Conservation (phyloP, 176 grass and related monocot genomes). For the Carex pumila region DNA sequence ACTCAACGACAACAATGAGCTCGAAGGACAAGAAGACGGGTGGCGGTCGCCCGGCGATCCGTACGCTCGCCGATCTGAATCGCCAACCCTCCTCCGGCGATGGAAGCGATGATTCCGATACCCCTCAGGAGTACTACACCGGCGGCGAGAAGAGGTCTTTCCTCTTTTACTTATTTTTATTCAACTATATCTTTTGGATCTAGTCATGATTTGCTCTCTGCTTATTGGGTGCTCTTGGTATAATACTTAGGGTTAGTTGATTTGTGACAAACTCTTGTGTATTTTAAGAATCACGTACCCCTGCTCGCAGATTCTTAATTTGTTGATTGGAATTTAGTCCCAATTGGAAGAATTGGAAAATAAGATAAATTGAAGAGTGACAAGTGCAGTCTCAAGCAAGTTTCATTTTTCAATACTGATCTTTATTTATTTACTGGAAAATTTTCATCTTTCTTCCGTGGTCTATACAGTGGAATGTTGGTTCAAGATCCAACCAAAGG, state of each 20-base stretch:
- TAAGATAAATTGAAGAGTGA: no score
- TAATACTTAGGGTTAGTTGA: not conserved
- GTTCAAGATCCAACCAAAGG: conserved; percentile 91
- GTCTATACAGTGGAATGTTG: conserved; percentile 70
- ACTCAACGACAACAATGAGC: not conserved
- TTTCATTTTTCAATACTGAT: no score
- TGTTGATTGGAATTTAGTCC: not conserved
- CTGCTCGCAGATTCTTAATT: not conserved
- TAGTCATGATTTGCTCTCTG: conserved; percentile 11
- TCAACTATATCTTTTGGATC: not conserved
- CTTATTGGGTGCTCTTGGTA: not conserved
- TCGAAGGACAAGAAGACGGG: not conserved
- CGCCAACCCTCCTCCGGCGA: conserved; percentile 32
- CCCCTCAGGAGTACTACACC: conserved; percentile 95
- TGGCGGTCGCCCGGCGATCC: conserved; percentile 46
- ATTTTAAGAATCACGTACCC: not conserved
- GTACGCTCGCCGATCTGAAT: conserved; percentile 82
- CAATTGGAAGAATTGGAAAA: not conserved
- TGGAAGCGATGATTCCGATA: conserved; percentile 57
- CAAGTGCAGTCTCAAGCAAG: no score
- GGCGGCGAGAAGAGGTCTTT: conserved; percentile 89
- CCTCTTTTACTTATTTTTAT: not conserved
- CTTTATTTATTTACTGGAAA: no score
- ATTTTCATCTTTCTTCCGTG: not conserved
- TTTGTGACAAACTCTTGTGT: not conserved